These are phyloP conservation scores for Xylariomycetidae sp. DNA, from an alignment of 2,329 filamentous ascomycete genomes.

Conservation along the genomic window DNA sequence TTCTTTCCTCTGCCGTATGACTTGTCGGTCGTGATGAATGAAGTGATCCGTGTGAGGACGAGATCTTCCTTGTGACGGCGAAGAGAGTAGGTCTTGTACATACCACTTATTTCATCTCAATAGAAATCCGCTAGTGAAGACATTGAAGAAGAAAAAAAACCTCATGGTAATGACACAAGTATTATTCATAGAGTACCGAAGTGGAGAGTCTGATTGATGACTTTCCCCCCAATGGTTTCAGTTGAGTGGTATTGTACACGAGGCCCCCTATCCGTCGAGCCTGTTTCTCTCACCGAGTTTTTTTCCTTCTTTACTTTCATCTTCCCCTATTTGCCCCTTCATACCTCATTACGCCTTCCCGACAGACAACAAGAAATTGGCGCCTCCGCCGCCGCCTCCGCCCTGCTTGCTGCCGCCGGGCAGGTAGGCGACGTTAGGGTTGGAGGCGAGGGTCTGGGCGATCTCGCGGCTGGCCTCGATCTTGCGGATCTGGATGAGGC, in stretches of 20 bases:
- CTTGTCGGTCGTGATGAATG: too few relatives aligned
- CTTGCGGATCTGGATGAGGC: slow-evolving; percentile 90
- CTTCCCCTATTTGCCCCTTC: slow-evolving; percentile 1
- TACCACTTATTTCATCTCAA: too few relatives aligned
- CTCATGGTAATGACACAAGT: slow-evolving; percentile 22
- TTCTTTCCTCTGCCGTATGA: too few relatives aligned
- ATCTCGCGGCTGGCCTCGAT: slow-evolving; percentile 97
- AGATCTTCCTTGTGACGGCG: too few relatives aligned
- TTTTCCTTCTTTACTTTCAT: slow-evolving; percentile 1
- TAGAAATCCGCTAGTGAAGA: too few relatives aligned
- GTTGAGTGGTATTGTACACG: slow-evolving; percentile 24
- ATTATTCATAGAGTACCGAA: slow-evolving; percentile 27
- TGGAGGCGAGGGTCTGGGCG: slow-evolving; percentile 79
- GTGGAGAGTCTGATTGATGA: slow-evolving; percentile 27
- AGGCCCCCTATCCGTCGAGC: slow-evolving; percentile 2
- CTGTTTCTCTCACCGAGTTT: slow-evolving; percentile 4
- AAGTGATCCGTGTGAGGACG: too few relatives aligned
- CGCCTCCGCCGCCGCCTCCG: slow-evolving; percentile 36
- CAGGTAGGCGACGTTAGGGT: slow-evolving; percentile 94
- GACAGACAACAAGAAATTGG: slow-evolving; percentile 47
- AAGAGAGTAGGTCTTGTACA: too few relatives aligned
- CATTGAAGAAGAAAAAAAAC: too few relatives aligned
- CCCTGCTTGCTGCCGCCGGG: slow-evolving; percentile 67
- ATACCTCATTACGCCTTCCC: slow-evolving; percentile 32
- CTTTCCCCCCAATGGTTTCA: too few relatives aligned